These are phyloP conservation scores for Davidsoniella eucalypti DNA, from an alignment of 2,329 filamentous ascomycete genomes.

Conservation along the genomic window DNA sequence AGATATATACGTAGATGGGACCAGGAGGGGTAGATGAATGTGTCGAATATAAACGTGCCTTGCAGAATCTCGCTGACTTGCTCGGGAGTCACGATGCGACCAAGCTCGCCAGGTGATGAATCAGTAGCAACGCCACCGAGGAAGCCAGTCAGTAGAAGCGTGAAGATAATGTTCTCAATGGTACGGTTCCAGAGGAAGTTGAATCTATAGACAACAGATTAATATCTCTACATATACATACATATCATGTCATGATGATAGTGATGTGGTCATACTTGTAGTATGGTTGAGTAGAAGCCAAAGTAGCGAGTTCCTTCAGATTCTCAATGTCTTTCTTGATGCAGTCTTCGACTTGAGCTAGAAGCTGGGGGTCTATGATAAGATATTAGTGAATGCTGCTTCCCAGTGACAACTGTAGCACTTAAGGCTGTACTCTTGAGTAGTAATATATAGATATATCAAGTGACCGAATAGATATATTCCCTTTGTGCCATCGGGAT, in stretches of 20 bases:
- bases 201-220: conserved; percentile 32
- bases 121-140: conserved; percentile 53
- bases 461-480: no score
- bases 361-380: conserved; percentile 44
- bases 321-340: conserved; percentile 58
- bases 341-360: conserved; percentile 52
- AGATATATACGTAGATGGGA: not conserved
- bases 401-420: no score
- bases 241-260: not conserved
- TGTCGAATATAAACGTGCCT: conserved; percentile 28
- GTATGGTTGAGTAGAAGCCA: conserved; percentile 78
- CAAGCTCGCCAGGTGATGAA: conserved; percentile 35
- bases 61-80: conserved; percentile 66
- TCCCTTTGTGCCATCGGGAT: no score
- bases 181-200: conserved; percentile 74
- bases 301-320: conserved; percentile 49
- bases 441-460: no score
- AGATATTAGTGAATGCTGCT: no score
- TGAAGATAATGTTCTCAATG: conserved; percentile 59
- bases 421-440: no score
- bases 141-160: conserved; percentile 48
- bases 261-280: conserved; percentile 52
- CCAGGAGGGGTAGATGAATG: not conserved
- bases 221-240: not conserved
- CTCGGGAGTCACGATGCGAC: conserved; percentile 68